Conservation (phyloP, 805 yeast species). For the Wickerhamiella brachini region DNA sequence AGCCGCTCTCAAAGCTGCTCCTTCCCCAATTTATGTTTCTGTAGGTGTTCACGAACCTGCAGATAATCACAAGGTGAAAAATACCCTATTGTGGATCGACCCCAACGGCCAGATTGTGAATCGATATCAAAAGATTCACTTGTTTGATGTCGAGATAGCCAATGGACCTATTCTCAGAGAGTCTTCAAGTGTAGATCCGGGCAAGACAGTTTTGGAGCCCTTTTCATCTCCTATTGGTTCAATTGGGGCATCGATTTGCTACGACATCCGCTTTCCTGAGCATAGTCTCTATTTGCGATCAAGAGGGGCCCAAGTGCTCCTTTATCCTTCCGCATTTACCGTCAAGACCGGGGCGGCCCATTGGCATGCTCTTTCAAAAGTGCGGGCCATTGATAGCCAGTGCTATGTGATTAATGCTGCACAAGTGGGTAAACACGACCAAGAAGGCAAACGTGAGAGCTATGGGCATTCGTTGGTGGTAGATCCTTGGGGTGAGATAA, state of each 20-base stretch:
- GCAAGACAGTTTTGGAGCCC: constrained; percentile 39
- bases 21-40: constrained; percentile 41
- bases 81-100: constrained; percentile 60
- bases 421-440: constrained; percentile 66
- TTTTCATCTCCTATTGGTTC: constrained; percentile 39
- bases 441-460: constrained; percentile 52
- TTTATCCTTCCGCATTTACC: constrained; percentile 90
- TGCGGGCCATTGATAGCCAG: constrained; percentile 84
- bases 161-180: constrained; percentile 74
- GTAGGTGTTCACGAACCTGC: constrained; percentile 86
- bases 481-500: constrained; percentile 82
- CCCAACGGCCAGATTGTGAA: constrained; percentile 50
- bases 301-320: constrained; percentile 60
- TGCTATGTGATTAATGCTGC: constrained; percentile 81
- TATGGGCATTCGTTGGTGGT: constrained; percentile 79
- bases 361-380: constrained; percentile 67
- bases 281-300: constrained; percentile 44
- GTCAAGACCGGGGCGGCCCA: constrained; percentile 83
- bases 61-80: constrained; percentile 33
- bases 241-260: constrained; percentile 51
- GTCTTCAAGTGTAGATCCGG: constrained; percentile 72
- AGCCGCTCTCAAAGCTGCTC: constrained; percentile 30
- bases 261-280: constrained; percentile 89
- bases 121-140: constrained; percentile 71
- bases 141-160: constrained; percentile 73